Evolutionary conservation across 2,329 filamentous ascomycete genomes (phyloP), one percentile per base, ranked within the genome.

Genomic region (Aspergillus transmontanensis): DNA sequence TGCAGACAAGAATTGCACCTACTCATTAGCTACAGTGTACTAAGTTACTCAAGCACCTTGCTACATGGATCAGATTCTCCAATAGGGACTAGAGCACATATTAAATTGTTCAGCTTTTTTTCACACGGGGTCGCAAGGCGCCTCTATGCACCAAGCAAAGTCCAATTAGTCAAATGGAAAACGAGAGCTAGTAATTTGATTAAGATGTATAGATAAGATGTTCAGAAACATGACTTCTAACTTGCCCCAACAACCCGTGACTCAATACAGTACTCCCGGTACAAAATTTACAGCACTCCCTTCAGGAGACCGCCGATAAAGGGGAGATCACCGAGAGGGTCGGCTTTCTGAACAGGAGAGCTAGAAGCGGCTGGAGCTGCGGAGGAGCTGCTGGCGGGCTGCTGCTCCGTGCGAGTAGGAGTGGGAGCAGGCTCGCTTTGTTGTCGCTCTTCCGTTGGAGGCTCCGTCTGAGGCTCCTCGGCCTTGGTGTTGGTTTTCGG

Each of bases 291-390:
- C 14, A 55, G 7, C 4, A 54, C 2, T 10, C 32, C 32, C 10
- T 6, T 2, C 56, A 66, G 39, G 10, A 75, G 32, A 5, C 63
- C 60, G 57, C 73, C 73, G 12, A 75, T 10, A 10, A 75, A 4
- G 6, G 73, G 73, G 21, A 75, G 6, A 0, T 63, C 65, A 21
- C 66, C 65, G 41, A 73, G 32, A 7, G 64, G 57, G 21, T 71
- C 71, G 16, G 59, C 51, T 34, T 64, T 57, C 5, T 58, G 41
- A 5, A 55, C 30, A 12, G 64, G 58, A 2, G 58, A 53, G 34
- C 36, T 30, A 16, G 46, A 16, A 23, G 48, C 16, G 21, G 43
- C 32, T 1, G 34, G 11, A 30, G 48, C 34, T 23, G 36, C 46
- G 7, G 46, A 53, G 26, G 46, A 30, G 23, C 30, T n/a, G 48